A percentile compares a stretch with the other conserved stretches of the same genome.
Evolutionary conservation across 2,329 filamentous ascomycete species (phyloP).

Genomic region (Fusarium clavum): DNA sequence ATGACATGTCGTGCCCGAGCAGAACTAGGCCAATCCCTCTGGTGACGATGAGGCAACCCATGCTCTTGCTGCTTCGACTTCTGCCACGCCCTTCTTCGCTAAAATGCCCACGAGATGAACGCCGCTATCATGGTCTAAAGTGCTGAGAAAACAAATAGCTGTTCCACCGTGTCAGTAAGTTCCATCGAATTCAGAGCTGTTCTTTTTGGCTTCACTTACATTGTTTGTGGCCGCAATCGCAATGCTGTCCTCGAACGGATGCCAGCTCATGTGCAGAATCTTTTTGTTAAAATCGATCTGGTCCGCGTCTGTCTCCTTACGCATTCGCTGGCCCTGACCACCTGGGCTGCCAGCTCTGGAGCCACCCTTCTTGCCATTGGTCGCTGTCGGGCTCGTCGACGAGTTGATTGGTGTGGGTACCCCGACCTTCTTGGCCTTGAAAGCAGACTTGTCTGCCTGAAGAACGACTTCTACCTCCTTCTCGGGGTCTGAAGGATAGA

Average conservation of each 20-base stretch:
- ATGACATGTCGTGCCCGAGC: slow-evolving; percentile 37
- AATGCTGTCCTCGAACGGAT: slow-evolving; percentile 99
- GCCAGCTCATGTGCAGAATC: slow-evolving; percentile 99
- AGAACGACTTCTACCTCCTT: slow-evolving; percentile 98
- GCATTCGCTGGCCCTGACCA: slow-evolving; percentile 89
- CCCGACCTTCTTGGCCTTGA: slow-evolving; percentile 99
- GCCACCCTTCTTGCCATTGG: slow-evolving; percentile 85
- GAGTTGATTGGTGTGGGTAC: slow-evolving; percentile 96
- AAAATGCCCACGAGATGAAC: slow-evolving; percentile 44
- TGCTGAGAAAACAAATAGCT: slow-evolving; percentile 85
- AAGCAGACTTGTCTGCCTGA: slow-evolving; percentile 97
- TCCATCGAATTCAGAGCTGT: background rate
- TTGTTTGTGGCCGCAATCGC: slow-evolving; percentile 99
- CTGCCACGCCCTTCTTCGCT: slow-evolving; percentile 30
- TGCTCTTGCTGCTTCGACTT: slow-evolving; percentile 33
- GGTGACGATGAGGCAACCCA: slow-evolving; percentile 25
- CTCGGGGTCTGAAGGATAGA: slow-evolving; percentile 95
- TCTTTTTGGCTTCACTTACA: slow-evolving; percentile 70
- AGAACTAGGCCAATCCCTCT: slow-evolving; percentile 33
- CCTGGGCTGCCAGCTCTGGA: slow-evolving; percentile 90
- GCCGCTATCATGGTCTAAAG: slow-evolving; percentile 61
- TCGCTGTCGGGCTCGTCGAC: slow-evolving; percentile 76
- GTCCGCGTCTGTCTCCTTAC: slow-evolving; percentile 98
- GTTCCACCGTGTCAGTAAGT: slow-evolving; percentile 42
- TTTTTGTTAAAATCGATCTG: slow-evolving; percentile 99